A percentile compares a stretch with the other conserved stretches of the same genome.
Evolutionary conservation across 176 grass and related monocot species (phyloP).

Genomic region (Juncus effusus): DNA sequence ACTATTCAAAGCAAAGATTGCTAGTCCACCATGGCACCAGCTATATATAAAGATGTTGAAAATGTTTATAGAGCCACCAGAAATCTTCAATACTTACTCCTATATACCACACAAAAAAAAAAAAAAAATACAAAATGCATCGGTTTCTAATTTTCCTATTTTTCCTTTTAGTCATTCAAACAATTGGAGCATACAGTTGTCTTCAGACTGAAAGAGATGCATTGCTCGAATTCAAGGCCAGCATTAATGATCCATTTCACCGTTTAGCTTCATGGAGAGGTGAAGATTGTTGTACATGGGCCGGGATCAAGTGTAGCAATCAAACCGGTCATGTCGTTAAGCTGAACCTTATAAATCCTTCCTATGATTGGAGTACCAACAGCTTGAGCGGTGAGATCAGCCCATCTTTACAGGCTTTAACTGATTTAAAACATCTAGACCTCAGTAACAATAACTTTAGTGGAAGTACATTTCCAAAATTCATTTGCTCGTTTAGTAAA

Average conservation of each 20-base stretch:
- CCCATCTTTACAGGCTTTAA: slow-evolving; percentile 19
- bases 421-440: slow-evolving; percentile 15
- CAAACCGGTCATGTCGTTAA: neutral
- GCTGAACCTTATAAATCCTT: neutral
- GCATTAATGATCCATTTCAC: neutral
- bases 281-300: no score
- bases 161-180: no score
- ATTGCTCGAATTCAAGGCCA: slow-evolving; percentile 30
- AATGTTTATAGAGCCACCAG: no score
- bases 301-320: no score
- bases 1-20: no score
- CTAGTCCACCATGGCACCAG: no score
- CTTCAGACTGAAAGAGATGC: slow-evolving; percentile 7
- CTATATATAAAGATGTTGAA: no score
- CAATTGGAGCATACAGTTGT: neutral
- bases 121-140: neutral
- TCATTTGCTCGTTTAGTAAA: no score
- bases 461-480: no score
- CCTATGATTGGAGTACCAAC: neutral
- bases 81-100: no score
- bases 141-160: no score
- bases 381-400: neutral
- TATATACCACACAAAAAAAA: no score
- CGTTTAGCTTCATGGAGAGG: neutral
- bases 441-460: slow-evolving; percentile 27